Base-by-base conservation (phyloP, 139 green algal species). In the Chlorella ohadii region DNA sequence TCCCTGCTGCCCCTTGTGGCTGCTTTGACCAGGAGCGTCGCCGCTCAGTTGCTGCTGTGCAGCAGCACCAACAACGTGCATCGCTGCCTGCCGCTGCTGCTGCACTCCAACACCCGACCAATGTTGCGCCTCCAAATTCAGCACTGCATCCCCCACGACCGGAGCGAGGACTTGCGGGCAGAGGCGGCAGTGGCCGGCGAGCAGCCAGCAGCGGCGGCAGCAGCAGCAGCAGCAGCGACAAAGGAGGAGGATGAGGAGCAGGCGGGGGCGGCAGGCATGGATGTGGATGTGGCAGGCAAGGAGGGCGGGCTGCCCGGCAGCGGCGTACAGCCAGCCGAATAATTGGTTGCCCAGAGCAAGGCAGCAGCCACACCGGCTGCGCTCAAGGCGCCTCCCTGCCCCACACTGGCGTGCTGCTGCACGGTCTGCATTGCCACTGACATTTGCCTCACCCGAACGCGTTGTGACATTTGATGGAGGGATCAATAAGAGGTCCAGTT, bases 121-220 rank as follows among this genome's bases (percentile, higher is more conserved):
- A 98, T 90, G 89, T 13, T 28, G 6, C 23, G 20, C 20, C 20
- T 67, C 59, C 19, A 17, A 17, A 6, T 34, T 3, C 72, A 83
- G 77, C 77, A 83, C 38, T 83, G 89, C 82, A 98, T 99, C 68
- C 93, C 94, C 0, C 71, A 85, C 59, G 88, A 92, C 47, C 91
- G 92, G 55, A 95, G 90, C 3, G 72, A 74, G 1, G 91, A 97
- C 81, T 75, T 98, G 44, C 38, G 51, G 23, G 77, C 77, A 38
- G 57, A 28, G 76, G 36, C 76, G 38, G 76, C 34, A 17, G 77
- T 39, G 20, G 61, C 7, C 4, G 61, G 2, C 2, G 61, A 27
- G 11, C 34, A 33, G 5, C n/a, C 6, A 4, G 57, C 34, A 9
- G 34, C 34, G 3, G 34, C 34, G 11, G 65, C 67, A n/a, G n/a